Base-by-base conservation (phyloP, 75 land plant species). In the Cryptomeria japonica region DNA sequence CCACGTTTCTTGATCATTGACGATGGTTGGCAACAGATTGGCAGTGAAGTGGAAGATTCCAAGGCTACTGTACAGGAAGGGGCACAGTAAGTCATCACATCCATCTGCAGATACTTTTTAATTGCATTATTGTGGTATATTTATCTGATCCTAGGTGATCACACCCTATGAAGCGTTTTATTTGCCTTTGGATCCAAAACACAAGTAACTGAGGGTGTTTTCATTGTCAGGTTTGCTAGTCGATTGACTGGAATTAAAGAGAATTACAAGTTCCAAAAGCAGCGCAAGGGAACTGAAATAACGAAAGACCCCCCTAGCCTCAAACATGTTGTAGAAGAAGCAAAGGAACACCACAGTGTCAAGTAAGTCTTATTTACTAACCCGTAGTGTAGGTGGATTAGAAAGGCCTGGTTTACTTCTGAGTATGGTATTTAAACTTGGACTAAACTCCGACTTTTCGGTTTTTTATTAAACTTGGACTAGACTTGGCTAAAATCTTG, bases 1-100 rank as follows among this genome's bases (percentile, higher is more conserved):
- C 94, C 99, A 32, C 92, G 92, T 13, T 96, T 97, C 80, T 72
- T 96, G 39, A 95, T 97, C 87, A 96, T 97, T 84, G 98, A 96
- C 86, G 99, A 97, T 89, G 99, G 97, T 28, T 96, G 99, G 98
- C 98, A 96, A 87, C 98, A 97, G 78, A 93, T 96, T 58, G 97
- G 93, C 22, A 87, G 87, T 56, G 97, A 96, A 79, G 77, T 31
- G 1, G 89, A 89, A 55, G 91, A 91, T 28, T 0, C 80, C 13
- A 78, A 88, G 37, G 87, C 83, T 38, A 91, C 91, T 76, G 94
- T 94, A n/a, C 93, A 96, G 89, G 93, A 92, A 88, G 99, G 99
- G 85, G 96, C 96, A 32, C 98, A 97, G 99, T 97, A 96, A 88
- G 99, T 68, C 15, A 15, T 72, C 41, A 1, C 31, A 0, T 36